A percentile compares a stretch with the other conserved stretches of the same genome.
phyloP scores from a whole-genome alignment of 1,284 basidiomycete genomes.

The Inonotus hispidus region DNA sequence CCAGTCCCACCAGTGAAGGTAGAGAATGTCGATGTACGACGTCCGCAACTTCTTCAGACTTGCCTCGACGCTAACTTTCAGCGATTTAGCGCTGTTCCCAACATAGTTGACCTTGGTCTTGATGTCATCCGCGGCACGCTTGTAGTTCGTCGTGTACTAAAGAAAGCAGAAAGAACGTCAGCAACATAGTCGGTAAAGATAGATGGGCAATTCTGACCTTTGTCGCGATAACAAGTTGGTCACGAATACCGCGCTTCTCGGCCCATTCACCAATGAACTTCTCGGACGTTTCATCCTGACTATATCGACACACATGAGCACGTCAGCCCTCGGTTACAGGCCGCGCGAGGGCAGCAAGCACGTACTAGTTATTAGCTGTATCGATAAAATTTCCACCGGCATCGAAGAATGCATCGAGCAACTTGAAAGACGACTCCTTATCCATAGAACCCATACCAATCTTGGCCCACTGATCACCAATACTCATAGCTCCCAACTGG shows the following conservation, averaged over 20 bases:
- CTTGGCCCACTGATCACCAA: conserved; percentile 35
- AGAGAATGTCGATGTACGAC: conserved; percentile 47
- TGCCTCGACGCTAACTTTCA: conserved; percentile 39
- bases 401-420: conserved; percentile 31
- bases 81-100: conserved; percentile 44
- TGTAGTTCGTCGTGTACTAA: conserved; percentile 34
- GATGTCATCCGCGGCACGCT: conserved; percentile 24
- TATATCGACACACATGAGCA: not conserved
- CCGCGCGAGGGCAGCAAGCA: not conserved
- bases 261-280: conserved; percentile 40
- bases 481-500: conserved; percentile 40
- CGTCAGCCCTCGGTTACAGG: not conserved
- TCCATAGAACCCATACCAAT: conserved; percentile 24
- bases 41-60: conserved; percentile 55
- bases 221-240: conserved; percentile 41
- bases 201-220: conserved; percentile 24
- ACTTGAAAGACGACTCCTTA: conserved; percentile 29
- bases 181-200: not conserved
- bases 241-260: conserved; percentile 33
- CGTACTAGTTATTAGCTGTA: conserved; percentile 14
- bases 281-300: conserved; percentile 30
- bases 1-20: conserved; percentile 53
- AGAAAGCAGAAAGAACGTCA: not conserved
- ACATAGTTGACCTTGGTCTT: conserved; percentile 36
- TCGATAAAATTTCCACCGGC: conserved; percentile 25